A percentile compares a stretch with the other conserved stretches of the same genome.
These are phyloP conservation scores for Penstemon davidsonii DNA, from an alignment of 257 asterid species.

Conservation along the genomic window DNA sequence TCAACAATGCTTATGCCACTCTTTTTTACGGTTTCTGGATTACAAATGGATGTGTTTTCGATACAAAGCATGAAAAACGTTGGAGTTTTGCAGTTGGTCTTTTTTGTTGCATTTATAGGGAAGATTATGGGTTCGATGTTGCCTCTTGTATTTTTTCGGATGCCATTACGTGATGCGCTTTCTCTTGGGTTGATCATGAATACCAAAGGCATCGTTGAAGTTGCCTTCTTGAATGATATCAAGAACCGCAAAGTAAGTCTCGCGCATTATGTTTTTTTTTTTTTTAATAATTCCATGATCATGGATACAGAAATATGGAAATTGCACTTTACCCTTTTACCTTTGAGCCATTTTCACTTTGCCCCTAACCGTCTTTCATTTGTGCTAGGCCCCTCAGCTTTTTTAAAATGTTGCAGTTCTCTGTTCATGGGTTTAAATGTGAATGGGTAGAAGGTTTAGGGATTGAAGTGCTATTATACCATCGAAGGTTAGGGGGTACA, in stretches of 20 bases:
- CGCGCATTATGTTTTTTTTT: not conserved
- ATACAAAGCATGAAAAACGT: conserved; percentile 39
- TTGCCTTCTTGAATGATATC: conserved; percentile 53
- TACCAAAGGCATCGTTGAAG: conserved; percentile 68
- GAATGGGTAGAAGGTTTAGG: too few species aligned
- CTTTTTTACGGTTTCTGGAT: conserved; percentile 54
- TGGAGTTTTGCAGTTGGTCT: conserved; percentile 53
- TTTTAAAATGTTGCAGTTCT: too few species aligned
- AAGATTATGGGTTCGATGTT: conserved; percentile 56
- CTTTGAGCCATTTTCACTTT: too few species aligned
- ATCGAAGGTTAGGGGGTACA: too few species aligned
- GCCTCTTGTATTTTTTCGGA: conserved; percentile 55
- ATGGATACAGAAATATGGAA: not conserved
- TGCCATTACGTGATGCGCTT: conserved; percentile 64
- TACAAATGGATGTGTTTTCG: conserved; percentile 50
- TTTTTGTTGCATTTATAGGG: conserved; percentile 60
- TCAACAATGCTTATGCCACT: conserved; percentile 55
- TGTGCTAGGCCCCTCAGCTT: too few species aligned
- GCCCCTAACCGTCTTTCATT: too few species aligned
- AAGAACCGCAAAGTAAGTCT: conserved; percentile 44
- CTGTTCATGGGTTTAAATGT: too few species aligned
- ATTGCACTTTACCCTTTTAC: too few species aligned
- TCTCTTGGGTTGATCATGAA: conserved; percentile 77
- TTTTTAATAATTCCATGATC: not conserved
- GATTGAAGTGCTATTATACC: too few species aligned